These are phyloP conservation scores for Lasiodiplodia citricola DNA, from an alignment of 2,329 filamentous ascomycete species.

Conservation along the genomic window DNA sequence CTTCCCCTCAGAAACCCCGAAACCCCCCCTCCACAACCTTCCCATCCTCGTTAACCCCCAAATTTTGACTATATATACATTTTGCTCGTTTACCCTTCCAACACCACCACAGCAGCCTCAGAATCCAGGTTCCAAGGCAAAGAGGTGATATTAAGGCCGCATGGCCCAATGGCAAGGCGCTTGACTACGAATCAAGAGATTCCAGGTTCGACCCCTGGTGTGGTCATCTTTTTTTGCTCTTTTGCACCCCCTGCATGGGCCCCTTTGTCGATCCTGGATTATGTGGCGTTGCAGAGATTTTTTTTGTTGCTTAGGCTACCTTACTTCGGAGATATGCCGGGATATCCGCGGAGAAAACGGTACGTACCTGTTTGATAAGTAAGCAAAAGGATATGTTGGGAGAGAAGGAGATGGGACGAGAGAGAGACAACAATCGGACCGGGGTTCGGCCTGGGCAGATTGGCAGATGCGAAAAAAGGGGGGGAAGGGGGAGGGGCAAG, in stretches of 20 bases:
- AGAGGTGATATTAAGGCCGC: not conserved
- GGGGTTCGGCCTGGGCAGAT: not conserved
- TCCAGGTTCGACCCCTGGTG: conserved; percentile 35
- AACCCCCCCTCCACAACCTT: no score
- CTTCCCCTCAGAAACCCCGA: no score
- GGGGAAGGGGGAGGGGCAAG: not conserved
- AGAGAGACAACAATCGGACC: no score
- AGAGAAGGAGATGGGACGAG: not conserved
- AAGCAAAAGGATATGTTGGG: no score
- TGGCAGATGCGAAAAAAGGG: not conserved
- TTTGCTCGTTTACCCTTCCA: no score
- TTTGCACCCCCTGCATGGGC: no score
- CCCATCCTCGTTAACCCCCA: no score
- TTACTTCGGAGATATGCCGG: no score
- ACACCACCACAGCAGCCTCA: not conserved
- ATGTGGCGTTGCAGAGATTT: not conserved
- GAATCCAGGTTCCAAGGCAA: not conserved
- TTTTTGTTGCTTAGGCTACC: not conserved
- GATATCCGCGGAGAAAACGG: no score
- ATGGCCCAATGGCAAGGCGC: conserved; percentile 64
- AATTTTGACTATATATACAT: no score
- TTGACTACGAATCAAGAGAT: conserved; percentile 60
- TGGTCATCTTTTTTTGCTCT: conserved; percentile 15
- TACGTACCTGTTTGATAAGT: no score
- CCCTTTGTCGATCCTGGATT: no score